phyloP scores from a whole-genome alignment of 257 asterid genomes.

The Rhazya stricta region DNA sequence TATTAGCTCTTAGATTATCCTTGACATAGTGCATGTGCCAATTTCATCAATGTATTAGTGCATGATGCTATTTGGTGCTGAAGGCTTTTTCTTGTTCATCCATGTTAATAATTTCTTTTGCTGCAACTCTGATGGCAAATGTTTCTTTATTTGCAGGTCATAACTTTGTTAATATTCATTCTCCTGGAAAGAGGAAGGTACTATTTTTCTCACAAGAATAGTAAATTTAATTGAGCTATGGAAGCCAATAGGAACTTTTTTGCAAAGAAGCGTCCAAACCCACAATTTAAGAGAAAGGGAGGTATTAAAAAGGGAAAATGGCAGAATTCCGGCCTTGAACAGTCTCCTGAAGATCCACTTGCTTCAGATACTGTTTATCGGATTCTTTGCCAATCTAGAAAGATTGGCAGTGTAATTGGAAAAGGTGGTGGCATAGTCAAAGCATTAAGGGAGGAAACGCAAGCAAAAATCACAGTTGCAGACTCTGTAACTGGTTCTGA shows the following conservation, averaged over 20 bases:
- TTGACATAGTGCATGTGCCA: background rate
- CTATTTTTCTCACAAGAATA: background rate
- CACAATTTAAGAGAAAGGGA: constrained; percentile 58
- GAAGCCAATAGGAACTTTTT: constrained; percentile 47
- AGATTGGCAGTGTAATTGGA: constrained; percentile 79
- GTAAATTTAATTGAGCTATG: constrained; percentile 31
- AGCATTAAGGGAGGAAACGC: constrained; percentile 75
- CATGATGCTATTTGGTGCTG: constrained; percentile 8
- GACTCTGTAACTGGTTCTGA: constrained; percentile 73
- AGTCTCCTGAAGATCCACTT: constrained; percentile 37
- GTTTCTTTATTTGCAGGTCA: constrained; percentile 10
- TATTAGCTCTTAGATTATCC: too few species aligned
- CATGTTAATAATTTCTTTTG: background rate
- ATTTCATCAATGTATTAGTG: too few species aligned
- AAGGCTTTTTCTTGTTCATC: background rate
- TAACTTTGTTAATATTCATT: background rate
- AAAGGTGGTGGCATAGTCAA: constrained; percentile 76
- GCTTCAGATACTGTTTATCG: constrained; percentile 52
- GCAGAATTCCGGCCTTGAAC: constrained; percentile 34
- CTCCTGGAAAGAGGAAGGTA: background rate
- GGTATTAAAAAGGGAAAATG: constrained; percentile 46
- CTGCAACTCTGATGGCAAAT: background rate
- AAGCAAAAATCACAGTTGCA: constrained; percentile 70
- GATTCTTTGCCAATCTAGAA: constrained; percentile 62
- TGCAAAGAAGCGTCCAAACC: constrained; percentile 39